Evolutionary conservation across 306 rosid genomes (phyloP).

Genomic region (Cicer judaicum): DNA sequence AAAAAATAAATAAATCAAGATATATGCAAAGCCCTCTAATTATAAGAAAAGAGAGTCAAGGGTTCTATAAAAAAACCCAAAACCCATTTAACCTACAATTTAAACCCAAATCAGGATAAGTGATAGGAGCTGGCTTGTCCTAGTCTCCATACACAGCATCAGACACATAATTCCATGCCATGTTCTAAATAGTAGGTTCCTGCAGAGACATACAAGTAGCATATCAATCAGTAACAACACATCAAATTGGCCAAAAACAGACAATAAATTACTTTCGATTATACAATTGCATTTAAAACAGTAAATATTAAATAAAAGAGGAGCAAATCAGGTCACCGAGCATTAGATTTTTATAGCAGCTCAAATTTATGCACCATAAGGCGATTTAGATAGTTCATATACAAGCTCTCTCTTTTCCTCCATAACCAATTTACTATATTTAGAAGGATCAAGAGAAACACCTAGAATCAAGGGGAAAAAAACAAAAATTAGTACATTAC

Average conservation of each 20-base stretch:
- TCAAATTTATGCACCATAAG: constrained; percentile 61
- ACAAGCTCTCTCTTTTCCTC: constrained; percentile 89
- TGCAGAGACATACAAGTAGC: constrained; percentile 50
- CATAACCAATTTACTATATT: constrained; percentile 70
- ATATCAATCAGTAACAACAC: constrained; percentile 33
- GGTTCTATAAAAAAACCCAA: too few relatives aligned
- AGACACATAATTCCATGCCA: constrained; percentile 63
- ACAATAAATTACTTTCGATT: background rate
- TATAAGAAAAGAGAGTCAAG: too few relatives aligned
- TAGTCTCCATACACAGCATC: constrained; percentile 88
- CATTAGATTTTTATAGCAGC: constrained; percentile 8
- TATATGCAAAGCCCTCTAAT: too few relatives aligned
- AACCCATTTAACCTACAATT: constrained; percentile 64
- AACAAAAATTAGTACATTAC: constrained; percentile 36
- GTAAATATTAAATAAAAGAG: background rate
- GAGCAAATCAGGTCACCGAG: background rate
- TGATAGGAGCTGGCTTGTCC: constrained; percentile 91
- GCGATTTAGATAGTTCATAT: constrained; percentile 77
- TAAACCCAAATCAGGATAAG: constrained; percentile 93
- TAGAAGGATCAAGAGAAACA: constrained; percentile 61
- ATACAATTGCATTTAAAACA: constrained; percentile 6
- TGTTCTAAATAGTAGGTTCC: constrained; percentile 85
- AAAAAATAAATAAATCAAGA: too few relatives aligned
- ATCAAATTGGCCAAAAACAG: constrained; percentile 25
- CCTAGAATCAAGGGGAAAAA: constrained; percentile 56